Percentiles rank a stretch among this genome's conserved stretches.
Evolutionary conservation across 768 basidiomycete species (phyloP).

Genomic region (Lentinula edodes): DNA sequence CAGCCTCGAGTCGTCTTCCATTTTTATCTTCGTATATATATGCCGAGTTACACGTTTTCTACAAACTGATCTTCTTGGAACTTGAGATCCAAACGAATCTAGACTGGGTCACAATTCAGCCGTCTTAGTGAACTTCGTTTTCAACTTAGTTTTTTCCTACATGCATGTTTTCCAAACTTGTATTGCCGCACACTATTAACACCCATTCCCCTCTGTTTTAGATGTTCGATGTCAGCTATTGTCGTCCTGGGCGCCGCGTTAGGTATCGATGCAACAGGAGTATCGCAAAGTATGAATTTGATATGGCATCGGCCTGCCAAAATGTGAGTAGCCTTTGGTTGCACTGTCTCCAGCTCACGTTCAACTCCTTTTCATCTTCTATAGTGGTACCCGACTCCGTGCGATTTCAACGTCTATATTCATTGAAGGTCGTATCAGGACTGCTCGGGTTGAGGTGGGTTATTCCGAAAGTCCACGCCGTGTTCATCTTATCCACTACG

Average conservation of each 20-base stretch:
- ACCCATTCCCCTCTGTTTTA: neutral
- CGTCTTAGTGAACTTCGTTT: neutral
- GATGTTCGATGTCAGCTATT: constrained; percentile 9
- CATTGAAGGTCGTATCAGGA: constrained; percentile 9
- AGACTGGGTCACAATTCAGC: neutral
- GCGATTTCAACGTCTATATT: constrained; percentile 9
- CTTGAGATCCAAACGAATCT: neutral
- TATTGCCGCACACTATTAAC: neutral
- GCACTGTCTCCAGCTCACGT: neutral
- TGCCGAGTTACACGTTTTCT: neutral
- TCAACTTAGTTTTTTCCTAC: too few species aligned
- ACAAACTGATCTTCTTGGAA: neutral
- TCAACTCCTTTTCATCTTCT: too few species aligned
- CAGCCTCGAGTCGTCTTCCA: neutral
- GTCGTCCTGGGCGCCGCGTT: constrained; percentile 6
- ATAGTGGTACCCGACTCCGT: constrained; percentile 8
- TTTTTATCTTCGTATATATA: neutral
- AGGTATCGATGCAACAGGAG: constrained; percentile 9
- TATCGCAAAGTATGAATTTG: constrained; percentile 12
- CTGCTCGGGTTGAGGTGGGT: constrained; percentile 10
- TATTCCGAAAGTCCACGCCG: neutral
- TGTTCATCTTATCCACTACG: neutral
- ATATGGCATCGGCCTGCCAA: constrained; percentile 12
- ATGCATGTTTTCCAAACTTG: neutral
- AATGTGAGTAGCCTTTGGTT: constrained; percentile 2